Evolutionary conservation across 1,284 basidiomycete species (phyloP), one percentile per base, ranked within the genome.

Genomic region (Heterobasidion occidentale): DNA sequence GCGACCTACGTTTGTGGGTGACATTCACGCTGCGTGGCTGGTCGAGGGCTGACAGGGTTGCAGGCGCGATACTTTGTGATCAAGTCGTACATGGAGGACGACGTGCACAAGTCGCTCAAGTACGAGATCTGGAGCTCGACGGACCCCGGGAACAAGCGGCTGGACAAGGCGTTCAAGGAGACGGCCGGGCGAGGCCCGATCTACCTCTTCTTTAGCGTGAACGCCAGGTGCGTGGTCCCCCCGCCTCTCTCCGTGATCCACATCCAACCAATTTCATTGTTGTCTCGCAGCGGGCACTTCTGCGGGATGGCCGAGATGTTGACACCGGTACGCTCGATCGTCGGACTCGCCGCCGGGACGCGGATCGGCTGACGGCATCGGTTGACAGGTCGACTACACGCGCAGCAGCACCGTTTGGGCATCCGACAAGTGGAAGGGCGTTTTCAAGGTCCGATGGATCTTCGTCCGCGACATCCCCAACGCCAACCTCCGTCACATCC

Each of bases 121-220:
- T 94, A 94, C 67, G 94, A 96, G 71, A 97, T 97, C 60, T 97
- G 94, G 94, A 93, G 92, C 58, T 94, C 92, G 15, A 97, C 94
- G 0, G 92, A 94, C 67, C 88, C 94, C 0, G 94, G 94, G 5
- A 98, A 98, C 70, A 96, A 97, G 75, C 79, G 94, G 34, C 83
- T 98, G 15, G 94, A 98, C 69, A 92, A 92, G 69, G 95, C 94
- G 1, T 97, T 95, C 79, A 90, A 92, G 68, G 94, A 98, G 68
- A 89, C 83, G 33, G 81, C 81, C 27, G 87, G 87, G 42, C 78
- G 89, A 51, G 92, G 92, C 1, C 94, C 94, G 0, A 94, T 98
- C 62, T 98, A 97, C 71, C 78, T 98, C 6, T 96, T 97, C 75
- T 98, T 97, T 73, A 94, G 91, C 61, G 95, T 98, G 60, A 98